These are phyloP conservation scores for Fonsecaea pugnacius DNA, from an alignment of 2,329 filamentous ascomycete species.

Conservation along the genomic window DNA sequence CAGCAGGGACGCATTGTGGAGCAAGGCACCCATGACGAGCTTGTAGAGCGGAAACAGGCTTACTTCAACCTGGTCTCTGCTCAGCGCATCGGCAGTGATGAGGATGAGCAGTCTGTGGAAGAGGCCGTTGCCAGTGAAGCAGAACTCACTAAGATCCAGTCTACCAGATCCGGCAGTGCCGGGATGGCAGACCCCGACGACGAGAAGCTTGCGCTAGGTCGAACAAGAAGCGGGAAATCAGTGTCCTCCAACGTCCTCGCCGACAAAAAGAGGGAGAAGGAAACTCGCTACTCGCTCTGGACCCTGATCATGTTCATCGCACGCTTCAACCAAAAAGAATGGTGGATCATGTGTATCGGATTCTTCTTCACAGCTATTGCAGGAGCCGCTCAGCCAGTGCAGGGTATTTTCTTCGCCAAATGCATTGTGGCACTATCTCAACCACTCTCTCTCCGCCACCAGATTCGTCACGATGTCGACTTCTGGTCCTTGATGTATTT, in stretches of 20 bases:
- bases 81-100: slow-evolving; percentile 73
- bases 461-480: slow-evolving; percentile 71
- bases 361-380: slow-evolving; percentile 75
- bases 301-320: slow-evolving; percentile 78
- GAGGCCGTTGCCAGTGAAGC: slow-evolving; percentile 39
- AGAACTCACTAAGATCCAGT: slow-evolving; percentile 42
- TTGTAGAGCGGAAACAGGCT: slow-evolving; percentile 71
- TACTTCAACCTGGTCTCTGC: slow-evolving; percentile 87
- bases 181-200: slow-evolving; percentile 41
- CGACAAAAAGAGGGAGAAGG: slow-evolving; percentile 55
- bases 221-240: slow-evolving; percentile 58
- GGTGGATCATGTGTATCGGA: slow-evolving; percentile 72
- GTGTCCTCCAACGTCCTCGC: slow-evolving; percentile 73
- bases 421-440: slow-evolving; percentile 74
- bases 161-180: slow-evolving; percentile 39
- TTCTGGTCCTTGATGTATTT: slow-evolving; percentile 92
- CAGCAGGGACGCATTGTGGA: slow-evolving; percentile 82
- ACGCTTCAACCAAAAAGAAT: slow-evolving; percentile 77
- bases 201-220: slow-evolving; percentile 44
- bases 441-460: slow-evolving; percentile 49
- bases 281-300: slow-evolving; percentile 70
- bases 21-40: slow-evolving; percentile 82
- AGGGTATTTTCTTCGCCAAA: slow-evolving; percentile 86
- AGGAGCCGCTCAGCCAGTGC: slow-evolving; percentile 77
- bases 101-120: slow-evolving; percentile 43